Base-by-base conservation (phyloP, 1,284 basidiomycete genomes). In the Trametes sp. region DNA sequence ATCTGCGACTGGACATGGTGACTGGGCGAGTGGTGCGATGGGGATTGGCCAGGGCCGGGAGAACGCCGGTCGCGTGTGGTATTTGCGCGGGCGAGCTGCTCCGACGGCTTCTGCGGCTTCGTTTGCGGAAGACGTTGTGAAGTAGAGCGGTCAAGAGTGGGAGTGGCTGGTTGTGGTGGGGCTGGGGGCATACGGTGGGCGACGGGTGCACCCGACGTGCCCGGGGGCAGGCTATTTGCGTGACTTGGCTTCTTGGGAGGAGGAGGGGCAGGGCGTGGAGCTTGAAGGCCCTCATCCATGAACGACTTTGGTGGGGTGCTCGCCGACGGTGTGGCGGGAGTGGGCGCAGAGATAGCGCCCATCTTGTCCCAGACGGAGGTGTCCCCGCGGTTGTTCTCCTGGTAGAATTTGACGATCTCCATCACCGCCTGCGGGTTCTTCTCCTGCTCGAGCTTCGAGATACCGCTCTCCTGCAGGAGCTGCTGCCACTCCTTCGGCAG, bases 401-500 rank as follows among this genome's bases (percentile, higher is more conserved):
- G 96, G 76, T 98, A 98, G 80, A 98, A 99, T 73, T 97, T 96
- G 74, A 99, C 97, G 69, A 99, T 98, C 73, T 98, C 98, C 87
- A 98, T 96, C 62, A 99, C 95, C 1, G 96, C 95, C 79, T 98
- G 94, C 0, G 98, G 98, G 74, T 99, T 97, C 81, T 94, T 95
- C 78, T 98, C 96, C 81, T 99, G 98, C 76, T 99, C 97, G 48
- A 84, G 86, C 70, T 92, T 88, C 26, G 95, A 96, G 76, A 99
- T 98, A 57, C 98, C 98, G 62, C 92, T 95, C 75, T 98, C 96
- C 76, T 98, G 95, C 51, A 99, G 80, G 7, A 99, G 85, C 76
- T 98, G 94, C 76, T 99, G 98, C 98, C 98, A 99, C 80, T 99
- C 97, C 76, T 96, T 96, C 1, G 98, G 98, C 59, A 99, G 84